These are phyloP conservation scores for Porogramme epimiltina DNA, from an alignment of 1,284 basidiomycete species.

Conservation along the genomic window DNA sequence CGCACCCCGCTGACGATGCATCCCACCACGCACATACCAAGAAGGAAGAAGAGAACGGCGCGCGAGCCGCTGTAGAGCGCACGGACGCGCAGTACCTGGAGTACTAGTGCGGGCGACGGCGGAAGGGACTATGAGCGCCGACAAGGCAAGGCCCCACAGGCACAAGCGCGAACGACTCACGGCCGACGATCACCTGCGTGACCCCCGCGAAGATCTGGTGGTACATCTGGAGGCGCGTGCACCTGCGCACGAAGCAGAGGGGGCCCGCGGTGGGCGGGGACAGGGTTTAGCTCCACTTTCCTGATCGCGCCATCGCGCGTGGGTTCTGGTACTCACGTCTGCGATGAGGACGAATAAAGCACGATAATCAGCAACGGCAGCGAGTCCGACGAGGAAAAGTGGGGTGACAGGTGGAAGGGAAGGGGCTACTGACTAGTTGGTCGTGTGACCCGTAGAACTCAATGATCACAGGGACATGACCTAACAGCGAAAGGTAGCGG, in stretches of 20 bases:
- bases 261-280: too few species aligned
- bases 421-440: not conserved
- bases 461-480: slow-evolving; percentile 3
- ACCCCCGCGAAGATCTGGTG: slow-evolving; percentile 5
- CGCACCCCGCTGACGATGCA: slow-evolving; percentile 2
- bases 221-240: slow-evolving; percentile 7
- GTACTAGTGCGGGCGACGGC: too few species aligned
- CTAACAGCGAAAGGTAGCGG: slow-evolving; percentile 6
- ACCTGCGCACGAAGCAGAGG: slow-evolving; percentile 5
- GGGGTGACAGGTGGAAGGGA: not conserved
- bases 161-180: slow-evolving; percentile 1
- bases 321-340: too few species aligned
- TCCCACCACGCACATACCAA: not conserved
- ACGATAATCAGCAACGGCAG: too few species aligned
- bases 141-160: not conserved
- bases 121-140: not conserved
- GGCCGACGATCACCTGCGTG: slow-evolving; percentile 6
- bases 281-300: too few species aligned
- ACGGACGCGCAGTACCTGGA: slow-evolving; percentile 7
- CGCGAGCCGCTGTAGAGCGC: slow-evolving; percentile 5
- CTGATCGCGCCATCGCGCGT: too few species aligned
- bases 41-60: not conserved
- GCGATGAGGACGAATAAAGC: too few species aligned
- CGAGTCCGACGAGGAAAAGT: too few species aligned
- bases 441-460: not conserved